Evolutionary conservation across 129 eudicot genomes (phyloP), one percentile per base, ranked within the genome.

Genomic region (Cynara cardunculus): DNA sequence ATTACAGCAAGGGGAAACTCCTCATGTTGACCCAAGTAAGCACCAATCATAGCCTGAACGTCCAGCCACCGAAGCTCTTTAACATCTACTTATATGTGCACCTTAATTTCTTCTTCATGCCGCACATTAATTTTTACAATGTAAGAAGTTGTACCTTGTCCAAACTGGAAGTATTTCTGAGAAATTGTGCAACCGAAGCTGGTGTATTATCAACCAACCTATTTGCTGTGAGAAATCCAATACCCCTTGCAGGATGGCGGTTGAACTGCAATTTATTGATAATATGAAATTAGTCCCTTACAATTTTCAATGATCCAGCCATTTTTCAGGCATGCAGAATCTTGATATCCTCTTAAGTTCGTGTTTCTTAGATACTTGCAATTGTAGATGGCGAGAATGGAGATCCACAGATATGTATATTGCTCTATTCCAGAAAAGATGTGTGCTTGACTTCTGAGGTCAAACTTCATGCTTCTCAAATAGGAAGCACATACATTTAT

Each of bases 1-100:
- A 94, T 94, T 73, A 94, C 98, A 70, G 93, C 89, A 71, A 94
- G 90, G 65, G 98, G 90, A 65, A 94, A 94, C 83, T 91, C 97
- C 78, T 91, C 98, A 61, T 89, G 98, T 72, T 94, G 98, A 35
- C 98, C 98, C 87, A 94, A 83, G 86, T 91, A 94, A 84, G 92
- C 98, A 66, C 98, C 98, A 85, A 91, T 84, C 97, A 90, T 94
- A 78, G 90, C 90, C 98, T 94, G 90, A 83, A 85, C 76, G 79
- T 46, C 18, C 25, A 25, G 72, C 46, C 53, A 37, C 71, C 46
- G 49, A 46, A 72, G 49, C 5, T 78, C 21, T 44, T 21, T 64
- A 41, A 49, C 71, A 71, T 81, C 9, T 73, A 76, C 24, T 21
- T 68, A 31, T 18, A 28, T 75, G 25, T 75, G 24, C 56, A 53